These are phyloP conservation scores for Dothistroma pini DNA, from an alignment of 2,329 filamentous ascomycete genomes.

Conservation along the genomic window DNA sequence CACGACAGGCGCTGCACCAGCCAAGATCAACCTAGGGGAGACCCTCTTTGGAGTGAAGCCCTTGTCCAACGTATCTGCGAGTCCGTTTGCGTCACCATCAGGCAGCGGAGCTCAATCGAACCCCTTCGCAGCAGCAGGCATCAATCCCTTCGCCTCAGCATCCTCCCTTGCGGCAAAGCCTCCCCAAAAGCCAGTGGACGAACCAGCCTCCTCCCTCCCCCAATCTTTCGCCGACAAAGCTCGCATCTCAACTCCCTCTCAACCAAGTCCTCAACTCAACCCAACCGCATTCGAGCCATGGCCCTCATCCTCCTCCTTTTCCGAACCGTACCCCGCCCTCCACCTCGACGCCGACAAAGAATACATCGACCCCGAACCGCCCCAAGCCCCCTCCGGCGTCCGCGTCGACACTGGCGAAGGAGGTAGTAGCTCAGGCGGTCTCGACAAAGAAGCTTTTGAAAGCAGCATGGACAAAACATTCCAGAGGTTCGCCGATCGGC, in stretches of 20 bases:
- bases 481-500: conserved; percentile 50
- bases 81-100: conserved; percentile 56
- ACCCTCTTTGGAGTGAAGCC: conserved; percentile 65
- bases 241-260: conserved; percentile 27
- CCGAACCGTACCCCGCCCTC: conserved; percentile 68
- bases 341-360: conserved; percentile 91
- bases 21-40: conserved; percentile 55
- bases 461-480: conserved; percentile 48
- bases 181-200: conserved; percentile 35
- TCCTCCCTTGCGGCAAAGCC: conserved; percentile 44
- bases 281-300: conserved; percentile 59
- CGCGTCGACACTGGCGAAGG: conserved; percentile 28
- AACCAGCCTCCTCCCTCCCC: conserved; percentile 19
- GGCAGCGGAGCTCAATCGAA: conserved; percentile 45
- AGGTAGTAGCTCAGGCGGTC: conserved; percentile 29
- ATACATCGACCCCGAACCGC: conserved; percentile 58
- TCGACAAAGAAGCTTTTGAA: conserved; percentile 49
- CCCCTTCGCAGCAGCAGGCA: conserved; percentile 49
- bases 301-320: conserved; percentile 64
- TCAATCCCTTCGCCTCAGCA: conserved; percentile 51
- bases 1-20: conserved; percentile 31
- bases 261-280: conserved; percentile 27
- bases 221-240: conserved; percentile 35
- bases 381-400: conserved; percentile 45
- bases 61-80: conserved; percentile 37